Evolutionary conservation across 2,329 filamentous ascomycete genomes (phyloP).

Genomic region (Fusarium armeniacum): DNA sequence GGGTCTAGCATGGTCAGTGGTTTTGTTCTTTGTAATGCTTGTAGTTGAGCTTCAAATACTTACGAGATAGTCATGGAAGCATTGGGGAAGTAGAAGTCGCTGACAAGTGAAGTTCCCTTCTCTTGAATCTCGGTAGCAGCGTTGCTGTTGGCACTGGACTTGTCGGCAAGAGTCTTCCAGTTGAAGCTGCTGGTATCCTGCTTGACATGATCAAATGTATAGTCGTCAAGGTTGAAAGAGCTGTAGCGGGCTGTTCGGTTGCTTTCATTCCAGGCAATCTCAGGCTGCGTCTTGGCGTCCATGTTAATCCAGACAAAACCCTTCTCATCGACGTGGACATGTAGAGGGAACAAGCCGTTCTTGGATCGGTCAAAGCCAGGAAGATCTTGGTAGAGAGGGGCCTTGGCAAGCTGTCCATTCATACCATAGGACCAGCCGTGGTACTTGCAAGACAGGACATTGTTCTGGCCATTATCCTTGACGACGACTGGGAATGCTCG

Average conservation of each 20-base stretch:
- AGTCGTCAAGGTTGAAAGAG: constrained; percentile 64
- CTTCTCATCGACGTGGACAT: constrained; percentile 65
- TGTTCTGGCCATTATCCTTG: constrained; percentile 63
- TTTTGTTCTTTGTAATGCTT: constrained; percentile 50
- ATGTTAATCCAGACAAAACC: constrained; percentile 73
- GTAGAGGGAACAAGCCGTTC: constrained; percentile 68
- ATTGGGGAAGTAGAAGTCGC: constrained; percentile 45
- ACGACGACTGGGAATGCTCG: constrained; percentile 70
- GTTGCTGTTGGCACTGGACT: constrained; percentile 36
- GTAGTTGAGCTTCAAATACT: constrained; percentile 62
- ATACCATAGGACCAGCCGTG: constrained; percentile 74
- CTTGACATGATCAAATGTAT: constrained; percentile 69
- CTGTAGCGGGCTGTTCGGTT: constrained; percentile 59
- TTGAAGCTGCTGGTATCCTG: constrained; percentile 68
- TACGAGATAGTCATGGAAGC: constrained; percentile 41
- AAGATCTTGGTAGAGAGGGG: constrained; percentile 70
- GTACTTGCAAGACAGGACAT: constrained; percentile 71
- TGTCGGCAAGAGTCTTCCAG: constrained; percentile 68
- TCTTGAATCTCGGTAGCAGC: constrained; percentile 9
- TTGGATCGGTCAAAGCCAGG: constrained; percentile 67
- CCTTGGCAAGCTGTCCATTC: constrained; percentile 71
- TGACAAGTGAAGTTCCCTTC: constrained; percentile 26
- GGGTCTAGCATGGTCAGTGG: constrained; percentile 53
- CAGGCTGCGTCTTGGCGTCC: constrained; percentile 60
- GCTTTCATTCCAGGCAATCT: constrained; percentile 64